Evolutionary conservation across 2,329 filamentous ascomycete species (phyloP).

Genomic region (Diaporthe sp.): DNA sequence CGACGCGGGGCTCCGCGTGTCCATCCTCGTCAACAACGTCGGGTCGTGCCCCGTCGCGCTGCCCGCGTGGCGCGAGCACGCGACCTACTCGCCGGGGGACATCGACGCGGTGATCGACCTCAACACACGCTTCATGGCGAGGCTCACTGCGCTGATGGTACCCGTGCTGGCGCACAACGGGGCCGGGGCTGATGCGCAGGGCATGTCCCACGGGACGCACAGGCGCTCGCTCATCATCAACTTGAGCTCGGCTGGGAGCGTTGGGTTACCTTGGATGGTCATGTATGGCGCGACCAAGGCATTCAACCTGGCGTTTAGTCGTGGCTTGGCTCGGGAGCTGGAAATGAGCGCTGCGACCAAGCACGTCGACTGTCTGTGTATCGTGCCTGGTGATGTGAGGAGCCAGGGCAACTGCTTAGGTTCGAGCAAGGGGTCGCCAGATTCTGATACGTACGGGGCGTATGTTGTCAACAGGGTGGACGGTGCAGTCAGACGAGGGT

Average conservation of each 20-base stretch:
- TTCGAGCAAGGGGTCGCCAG: constrained; percentile 41
- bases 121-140: constrained; percentile 54
- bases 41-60: constrained; percentile 47
- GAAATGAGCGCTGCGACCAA: constrained; percentile 41
- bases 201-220: constrained; percentile 25
- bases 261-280: constrained; percentile 49
- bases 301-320: constrained; percentile 49
- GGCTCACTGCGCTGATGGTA: constrained; percentile 51
- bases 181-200: constrained; percentile 18
- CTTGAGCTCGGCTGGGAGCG: constrained; percentile 46
- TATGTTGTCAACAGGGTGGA: constrained; percentile 45
- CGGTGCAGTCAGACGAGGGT: constrained; percentile 44
- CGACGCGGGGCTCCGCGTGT: constrained; percentile 45
- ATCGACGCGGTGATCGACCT: constrained; percentile 50
- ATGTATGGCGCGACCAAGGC: constrained; percentile 52
- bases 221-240: constrained; percentile 49
- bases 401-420: constrained; percentile 45
- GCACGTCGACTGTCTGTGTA: constrained; percentile 49
- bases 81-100: constrained; percentile 48
- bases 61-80: constrained; percentile 48
- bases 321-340: constrained; percentile 49
- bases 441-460: constrained; percentile 41
- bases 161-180: constrained; percentile 44
- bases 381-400: constrained; percentile 49
- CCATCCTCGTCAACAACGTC: constrained; percentile 54